Base-by-base conservation (phyloP, 306 rosid species). In the Hippophae rhamnoides region DNA sequence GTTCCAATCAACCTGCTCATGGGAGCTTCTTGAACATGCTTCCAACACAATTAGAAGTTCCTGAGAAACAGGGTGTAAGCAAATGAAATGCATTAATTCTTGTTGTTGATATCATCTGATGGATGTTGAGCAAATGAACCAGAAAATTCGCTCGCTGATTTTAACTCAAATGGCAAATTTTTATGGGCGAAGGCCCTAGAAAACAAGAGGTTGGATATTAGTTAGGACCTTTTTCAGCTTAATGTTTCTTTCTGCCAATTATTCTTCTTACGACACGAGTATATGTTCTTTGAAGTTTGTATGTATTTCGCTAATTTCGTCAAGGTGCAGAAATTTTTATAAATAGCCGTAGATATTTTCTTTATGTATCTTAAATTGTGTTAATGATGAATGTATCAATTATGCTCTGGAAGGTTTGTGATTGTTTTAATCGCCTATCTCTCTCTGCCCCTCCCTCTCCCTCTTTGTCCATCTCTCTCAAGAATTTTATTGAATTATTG, bases 11-110 rank as follows among this genome's bases (percentile, higher is more conserved):
- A 72, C 78, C 90, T 53, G 82, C 31, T 63, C 89, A 86, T 57
- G 99, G 95, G 62, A 93, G 97, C 85, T 85, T 87, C 77, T 47
- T 85, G 76, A 85, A 76, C 38, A 85, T 75, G 68, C 81, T 87
- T 62, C 92, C 94, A 63, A 72, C 89, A 60, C 90, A 80, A 60
- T 77, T 62, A 2, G 97, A 86, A 78, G 82, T 66, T 69, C 97
- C 95, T 1, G 94, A 88, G 85, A 80, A 82, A 60, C 67, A 55
- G 60, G 73, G 73, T 69, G 82, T 73, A 62, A 65, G 70, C 54
- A 56, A 74, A 47, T 63, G 81, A 83, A 72, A 69, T 54, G 69
- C 72, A 59, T 64, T 55, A 72, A 59, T 55, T 54, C 48, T 48
- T 64, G 59, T 66, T 63, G 73, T 58, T 13, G 61, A n/a, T 69